Conservation (phyloP, 768 basidiomycete species). For the Podaxis mareebaensis region DNA sequence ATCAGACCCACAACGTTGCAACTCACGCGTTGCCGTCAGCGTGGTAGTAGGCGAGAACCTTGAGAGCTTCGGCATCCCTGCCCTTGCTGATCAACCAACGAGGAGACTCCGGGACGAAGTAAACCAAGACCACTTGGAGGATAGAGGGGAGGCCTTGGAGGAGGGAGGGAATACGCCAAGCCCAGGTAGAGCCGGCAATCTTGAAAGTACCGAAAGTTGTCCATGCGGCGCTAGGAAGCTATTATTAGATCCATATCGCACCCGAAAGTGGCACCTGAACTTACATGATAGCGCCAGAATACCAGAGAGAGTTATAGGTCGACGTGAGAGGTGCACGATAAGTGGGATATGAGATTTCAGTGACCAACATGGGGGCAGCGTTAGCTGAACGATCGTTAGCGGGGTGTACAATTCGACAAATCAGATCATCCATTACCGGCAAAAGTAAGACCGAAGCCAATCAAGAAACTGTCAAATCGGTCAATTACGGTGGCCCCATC, state of each 20-base stretch:
- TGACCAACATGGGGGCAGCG: slow-evolving; percentile 81
- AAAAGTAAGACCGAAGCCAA: slow-evolving; percentile 77
- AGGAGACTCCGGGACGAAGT: slow-evolving; percentile 80
- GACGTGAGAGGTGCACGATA: slow-evolving; percentile 82
- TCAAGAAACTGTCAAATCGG: slow-evolving; percentile 49
- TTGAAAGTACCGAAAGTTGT: slow-evolving; percentile 79
- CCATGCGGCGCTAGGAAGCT: slow-evolving; percentile 66
- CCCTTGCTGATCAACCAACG: slow-evolving; percentile 82
- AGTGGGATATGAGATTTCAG: slow-evolving; percentile 82
- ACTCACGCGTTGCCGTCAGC: slow-evolving; percentile 67
- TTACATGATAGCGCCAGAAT: slow-evolving; percentile 76
- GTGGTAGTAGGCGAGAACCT: slow-evolving; percentile 81
- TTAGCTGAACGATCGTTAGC: slow-evolving; percentile 40
- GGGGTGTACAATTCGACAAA: not conserved
- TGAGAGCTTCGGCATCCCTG: slow-evolving; percentile 63
- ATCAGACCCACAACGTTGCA: not conserved
- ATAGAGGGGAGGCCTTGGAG: slow-evolving; percentile 72
- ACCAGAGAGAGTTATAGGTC: slow-evolving; percentile 85
- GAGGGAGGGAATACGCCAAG: slow-evolving; percentile 81
- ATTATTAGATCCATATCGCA: not conserved
- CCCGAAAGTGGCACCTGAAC: slow-evolving; percentile 22
- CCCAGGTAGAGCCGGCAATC: slow-evolving; percentile 63
- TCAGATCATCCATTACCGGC: slow-evolving; percentile 40
- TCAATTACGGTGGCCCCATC: slow-evolving; percentile 3
- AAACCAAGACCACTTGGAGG: slow-evolving; percentile 64